These are phyloP conservation scores for Neonectria coccinea DNA, from an alignment of 2,329 filamentous ascomycete species.

Conservation along the genomic window DNA sequence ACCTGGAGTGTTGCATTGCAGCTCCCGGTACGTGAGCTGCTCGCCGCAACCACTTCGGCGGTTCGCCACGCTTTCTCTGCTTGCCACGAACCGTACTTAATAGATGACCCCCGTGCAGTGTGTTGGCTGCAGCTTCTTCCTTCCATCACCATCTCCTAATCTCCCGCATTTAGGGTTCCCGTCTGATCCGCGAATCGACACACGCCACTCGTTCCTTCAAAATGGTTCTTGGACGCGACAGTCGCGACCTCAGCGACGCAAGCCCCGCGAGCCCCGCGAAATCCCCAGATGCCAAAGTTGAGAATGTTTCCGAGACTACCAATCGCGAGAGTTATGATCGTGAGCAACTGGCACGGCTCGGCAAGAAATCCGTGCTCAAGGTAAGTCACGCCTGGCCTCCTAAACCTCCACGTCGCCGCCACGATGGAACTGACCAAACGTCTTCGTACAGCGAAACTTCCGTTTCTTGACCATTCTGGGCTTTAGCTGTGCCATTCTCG, in stretches of 20 bases:
- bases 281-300: slow-evolving; percentile 15
- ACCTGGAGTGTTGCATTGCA: neutral
- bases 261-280: slow-evolving; percentile 17
- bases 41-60: neutral
- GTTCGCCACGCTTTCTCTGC: slow-evolving; percentile 5
- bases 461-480: slow-evolving; percentile 43
- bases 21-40: neutral
- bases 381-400: slow-evolving; percentile 9
- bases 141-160: slow-evolving; percentile 9
- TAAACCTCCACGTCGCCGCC: no score
- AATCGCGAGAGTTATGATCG: slow-evolving; percentile 40
- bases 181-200: neutral
- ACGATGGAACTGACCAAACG: neutral
- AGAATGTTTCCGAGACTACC: slow-evolving; percentile 13
- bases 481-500: slow-evolving; percentile 44
- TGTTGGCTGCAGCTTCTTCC: slow-evolving; percentile 7
- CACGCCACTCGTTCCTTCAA: slow-evolving; percentile 3
- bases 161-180: slow-evolving; percentile 1
- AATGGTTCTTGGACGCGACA: slow-evolving; percentile 13
- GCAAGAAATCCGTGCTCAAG: slow-evolving; percentile 41
- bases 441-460: slow-evolving; percentile 37
- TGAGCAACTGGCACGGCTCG: slow-evolving; percentile 39
- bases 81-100: slow-evolving; percentile 20
- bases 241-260: slow-evolving; percentile 26
- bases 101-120: slow-evolving; percentile 11